Evolutionary conservation across 805 yeast species (phyloP).

Genomic region (Saturnispora kantuleensis): DNA sequence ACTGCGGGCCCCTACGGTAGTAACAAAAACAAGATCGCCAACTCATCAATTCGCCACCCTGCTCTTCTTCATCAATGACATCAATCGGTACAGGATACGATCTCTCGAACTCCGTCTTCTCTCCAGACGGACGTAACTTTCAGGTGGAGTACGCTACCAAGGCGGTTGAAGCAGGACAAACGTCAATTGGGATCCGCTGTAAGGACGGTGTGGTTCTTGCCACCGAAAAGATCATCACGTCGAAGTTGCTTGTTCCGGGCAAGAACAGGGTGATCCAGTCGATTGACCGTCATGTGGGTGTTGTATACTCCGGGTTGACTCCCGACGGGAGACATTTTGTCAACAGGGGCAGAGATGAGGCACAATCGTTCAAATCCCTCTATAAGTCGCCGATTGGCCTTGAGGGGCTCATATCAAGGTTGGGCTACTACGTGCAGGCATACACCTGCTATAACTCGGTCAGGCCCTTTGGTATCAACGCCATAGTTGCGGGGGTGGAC

Average conservation of each 20-base stretch:
- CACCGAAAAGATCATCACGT: constrained; percentile 83
- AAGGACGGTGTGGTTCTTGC: constrained; percentile 95
- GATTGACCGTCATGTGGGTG: constrained; percentile 88
- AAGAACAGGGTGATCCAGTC: constrained; percentile 88
- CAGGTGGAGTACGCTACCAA: constrained; percentile 97
- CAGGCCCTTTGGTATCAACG: constrained; percentile 92
- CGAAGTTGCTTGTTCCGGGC: constrained; percentile 81
- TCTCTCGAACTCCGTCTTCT: constrained; percentile 90
- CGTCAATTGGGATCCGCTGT: constrained; percentile 86
- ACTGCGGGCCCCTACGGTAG: too few species aligned
- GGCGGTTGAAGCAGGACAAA: constrained; percentile 96
- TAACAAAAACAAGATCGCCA: not conserved
- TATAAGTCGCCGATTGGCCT: constrained; percentile 73
- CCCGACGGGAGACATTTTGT: constrained; percentile 97
- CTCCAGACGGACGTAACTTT: constrained; percentile 89
- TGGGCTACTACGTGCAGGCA: constrained; percentile 89
- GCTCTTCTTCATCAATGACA: constrained; percentile 30
- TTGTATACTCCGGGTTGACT: constrained; percentile 86
- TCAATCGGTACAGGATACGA: constrained; percentile 99
- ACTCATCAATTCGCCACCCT: not conserved
- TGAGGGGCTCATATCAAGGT: constrained; percentile 73
- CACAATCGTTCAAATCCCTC: constrained; percentile 61
- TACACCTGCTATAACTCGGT: constrained; percentile 94
- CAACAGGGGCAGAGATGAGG: constrained; percentile 86
- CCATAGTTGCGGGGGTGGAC: constrained; percentile 91